These are phyloP conservation scores for Juncus effusus DNA, from an alignment of 176 grass and related monocot genomes.

Conservation along the genomic window DNA sequence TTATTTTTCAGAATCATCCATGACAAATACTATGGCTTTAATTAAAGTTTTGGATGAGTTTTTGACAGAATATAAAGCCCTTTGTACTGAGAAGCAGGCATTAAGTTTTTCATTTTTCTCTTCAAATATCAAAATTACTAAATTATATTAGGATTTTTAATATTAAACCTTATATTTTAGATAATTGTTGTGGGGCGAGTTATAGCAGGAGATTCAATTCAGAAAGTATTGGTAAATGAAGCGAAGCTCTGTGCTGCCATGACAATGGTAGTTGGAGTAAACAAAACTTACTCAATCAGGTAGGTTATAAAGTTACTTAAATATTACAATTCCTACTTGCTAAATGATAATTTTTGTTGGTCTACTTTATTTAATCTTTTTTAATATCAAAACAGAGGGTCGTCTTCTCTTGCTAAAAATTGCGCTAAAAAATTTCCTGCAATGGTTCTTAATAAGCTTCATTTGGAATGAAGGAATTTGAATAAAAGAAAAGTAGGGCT, in stretches of 20 bases:
- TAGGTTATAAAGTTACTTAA: slow-evolving; percentile 37
- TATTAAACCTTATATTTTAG: slow-evolving; percentile 36
- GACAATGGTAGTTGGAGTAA: slow-evolving; percentile 67
- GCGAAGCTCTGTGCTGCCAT: slow-evolving; percentile 77
- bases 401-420: slow-evolving; percentile 73
- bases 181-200: slow-evolving; percentile 75
- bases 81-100: slow-evolving; percentile 73
- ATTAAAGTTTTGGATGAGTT: slow-evolving; percentile 79
- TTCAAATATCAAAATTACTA: slow-evolving; percentile 1
- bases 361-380: not conserved
- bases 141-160: slow-evolving; percentile 6
- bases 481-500: too few relatives aligned
- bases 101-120: not conserved
- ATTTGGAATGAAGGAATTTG: too few relatives aligned
- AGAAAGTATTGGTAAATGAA: slow-evolving; percentile 74
- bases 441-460: too few relatives aligned
- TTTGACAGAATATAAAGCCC: slow-evolving; percentile 54
- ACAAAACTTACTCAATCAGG: slow-evolving; percentile 76
- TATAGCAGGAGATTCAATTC: slow-evolving; percentile 73
- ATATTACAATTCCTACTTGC: slow-evolving; percentile 26
- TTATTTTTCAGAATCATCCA: slow-evolving; percentile 46
- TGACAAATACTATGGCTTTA: slow-evolving; percentile 62
- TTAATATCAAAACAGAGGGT: slow-evolving; percentile 38
- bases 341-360: too few relatives aligned
- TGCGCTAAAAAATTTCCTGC: slow-evolving; percentile 78